These are phyloP conservation scores for Delphinella strobiligena DNA, from an alignment of 2,329 filamentous ascomycete species.

Conservation along the genomic window DNA sequence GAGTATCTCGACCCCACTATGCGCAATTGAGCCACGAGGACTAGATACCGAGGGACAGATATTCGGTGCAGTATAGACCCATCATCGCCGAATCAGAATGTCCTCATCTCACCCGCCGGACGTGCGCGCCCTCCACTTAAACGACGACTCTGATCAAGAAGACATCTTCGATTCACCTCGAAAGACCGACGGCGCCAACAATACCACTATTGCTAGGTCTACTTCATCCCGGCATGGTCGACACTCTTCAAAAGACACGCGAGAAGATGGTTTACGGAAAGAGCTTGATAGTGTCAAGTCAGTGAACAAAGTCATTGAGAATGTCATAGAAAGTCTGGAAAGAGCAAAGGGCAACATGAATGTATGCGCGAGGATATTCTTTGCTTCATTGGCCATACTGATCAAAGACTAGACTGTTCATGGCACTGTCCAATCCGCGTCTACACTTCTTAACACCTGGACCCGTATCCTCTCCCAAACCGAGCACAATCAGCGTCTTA, in stretches of 20 bases:
- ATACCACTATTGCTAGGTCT: neutral
- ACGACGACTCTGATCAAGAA: conserved; percentile 45
- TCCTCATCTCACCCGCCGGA: conserved; percentile 18
- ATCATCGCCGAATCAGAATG: conserved; percentile 12
- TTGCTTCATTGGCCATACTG: neutral
- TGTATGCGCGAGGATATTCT: conserved; percentile 31
- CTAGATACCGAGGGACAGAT: neutral
- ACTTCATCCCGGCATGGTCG: conserved; percentile 27
- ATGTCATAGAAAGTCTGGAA: conserved; percentile 58
- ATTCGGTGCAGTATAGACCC: neutral
- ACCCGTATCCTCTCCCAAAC: conserved; percentile 92
- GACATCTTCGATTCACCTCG: conserved; percentile 45
- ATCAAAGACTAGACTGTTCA: conserved; percentile 55
- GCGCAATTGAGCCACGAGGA: neutral
- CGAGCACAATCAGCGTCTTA: conserved; percentile 88
- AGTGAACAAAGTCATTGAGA: conserved; percentile 81
- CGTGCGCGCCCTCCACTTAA: conserved; percentile 29
- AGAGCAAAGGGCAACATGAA: conserved; percentile 68
- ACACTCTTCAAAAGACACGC: conserved; percentile 42
- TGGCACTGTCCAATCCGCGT: conserved; percentile 74
- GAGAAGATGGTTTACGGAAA: conserved; percentile 60
- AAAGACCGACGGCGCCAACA: neutral
- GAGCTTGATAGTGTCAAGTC: conserved; percentile 75
- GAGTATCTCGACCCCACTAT: too few species aligned
- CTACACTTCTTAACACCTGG: conserved; percentile 86